Evolutionary conservation across 1,284 basidiomycete species (phyloP), one percentile per base, ranked within the genome.

Genomic region (Ustilago nuda): DNA sequence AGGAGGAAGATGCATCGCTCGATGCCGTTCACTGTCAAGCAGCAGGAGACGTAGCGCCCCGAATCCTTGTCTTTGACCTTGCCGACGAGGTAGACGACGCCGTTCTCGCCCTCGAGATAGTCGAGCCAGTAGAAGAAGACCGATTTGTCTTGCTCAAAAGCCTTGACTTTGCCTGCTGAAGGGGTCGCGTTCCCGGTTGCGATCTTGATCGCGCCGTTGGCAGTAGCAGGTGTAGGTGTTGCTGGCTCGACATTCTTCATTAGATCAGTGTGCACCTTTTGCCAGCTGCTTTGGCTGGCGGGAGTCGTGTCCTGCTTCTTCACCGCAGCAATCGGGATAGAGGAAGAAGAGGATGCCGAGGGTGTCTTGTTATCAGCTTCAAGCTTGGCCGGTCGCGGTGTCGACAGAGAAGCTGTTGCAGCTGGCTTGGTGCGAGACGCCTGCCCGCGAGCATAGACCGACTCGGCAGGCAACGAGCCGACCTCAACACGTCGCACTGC

Each of bases 1-100:
- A 96, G 89, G n/a, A 97, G 90, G 82, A 93, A 98, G n/a, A 99
- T 87, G 85, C 97, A 98, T 32, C 96, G 91, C 87, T 98, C 89
- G 23, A 99, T 89, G 61, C 92, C 92, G 71, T 93, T 91, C 57
- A 99, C 90, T 2, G 92, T 92, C 45, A 99, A 89, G 79, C 94
- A 95, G 76, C 93, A 93, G 27, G 94, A 95, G n/a, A 94, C 88
- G 89, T 92, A 98, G 65, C 87, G 88, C 27, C 87, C 87, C 6
- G 76, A 82, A 8, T 64, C 65, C 50, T 72, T 75, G 74, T 84
- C 82, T 57, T 79, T 80, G 73, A 85, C 82, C 55, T 85, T 85
- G 54, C 84, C 84, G 11, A 84, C 80, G 11, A 85, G 79, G 67
- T 79, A 78, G 53, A 85, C 75, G n/a, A 76, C 72, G n/a, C 83